Conservation (phyloP, 495 filamentous ascomycete species). For the Penicillium egyptiacum region DNA sequence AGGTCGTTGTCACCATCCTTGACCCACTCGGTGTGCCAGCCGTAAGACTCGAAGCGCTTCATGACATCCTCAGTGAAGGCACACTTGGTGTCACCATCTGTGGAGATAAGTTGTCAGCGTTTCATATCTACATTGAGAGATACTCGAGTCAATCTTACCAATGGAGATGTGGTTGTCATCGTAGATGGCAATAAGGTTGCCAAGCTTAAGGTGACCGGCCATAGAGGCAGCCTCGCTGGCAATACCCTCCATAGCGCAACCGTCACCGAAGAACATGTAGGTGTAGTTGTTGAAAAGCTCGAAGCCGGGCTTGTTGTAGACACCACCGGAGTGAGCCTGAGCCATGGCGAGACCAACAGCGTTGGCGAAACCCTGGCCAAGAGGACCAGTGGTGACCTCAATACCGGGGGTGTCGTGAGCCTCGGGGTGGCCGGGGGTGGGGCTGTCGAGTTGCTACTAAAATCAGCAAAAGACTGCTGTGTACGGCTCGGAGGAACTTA, state of each 20-base stretch:
- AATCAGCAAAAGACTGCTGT: not conserved
- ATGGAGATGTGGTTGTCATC: slow-evolving; percentile 99
- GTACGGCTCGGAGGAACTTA: slow-evolving; percentile 48
- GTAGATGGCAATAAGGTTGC: slow-evolving; percentile 94
- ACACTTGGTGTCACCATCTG: slow-evolving; percentile 90
- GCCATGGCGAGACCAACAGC: slow-evolving; percentile 96
- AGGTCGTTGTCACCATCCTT: slow-evolving; percentile 90
- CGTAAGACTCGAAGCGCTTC: slow-evolving; percentile 95
- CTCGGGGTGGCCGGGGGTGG: slow-evolving; percentile 96
- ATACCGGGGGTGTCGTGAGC: slow-evolving; percentile 93
- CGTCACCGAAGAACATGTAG: slow-evolving; percentile 94
- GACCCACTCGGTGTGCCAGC: slow-evolving; percentile 90
- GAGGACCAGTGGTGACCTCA: slow-evolving; percentile 96
- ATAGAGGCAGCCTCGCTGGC: slow-evolving; percentile 87
- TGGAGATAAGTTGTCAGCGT: slow-evolving; percentile 13
- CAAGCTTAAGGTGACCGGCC: slow-evolving; percentile 94
- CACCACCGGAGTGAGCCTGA: slow-evolving; percentile 82
- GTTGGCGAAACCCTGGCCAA: slow-evolving; percentile 93
- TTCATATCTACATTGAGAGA: not conserved
- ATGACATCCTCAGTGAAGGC: slow-evolving; percentile 97
- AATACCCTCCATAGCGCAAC: slow-evolving; percentile 98
- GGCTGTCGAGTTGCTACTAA: slow-evolving; percentile 76
- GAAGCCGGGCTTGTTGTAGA: slow-evolving; percentile 97
- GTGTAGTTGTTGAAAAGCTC: slow-evolving; percentile 95
- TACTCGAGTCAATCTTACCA: slow-evolving; percentile 47